These are phyloP conservation scores for Mycena crocata DNA, from an alignment of 768 basidiomycete species.

Conservation along the genomic window DNA sequence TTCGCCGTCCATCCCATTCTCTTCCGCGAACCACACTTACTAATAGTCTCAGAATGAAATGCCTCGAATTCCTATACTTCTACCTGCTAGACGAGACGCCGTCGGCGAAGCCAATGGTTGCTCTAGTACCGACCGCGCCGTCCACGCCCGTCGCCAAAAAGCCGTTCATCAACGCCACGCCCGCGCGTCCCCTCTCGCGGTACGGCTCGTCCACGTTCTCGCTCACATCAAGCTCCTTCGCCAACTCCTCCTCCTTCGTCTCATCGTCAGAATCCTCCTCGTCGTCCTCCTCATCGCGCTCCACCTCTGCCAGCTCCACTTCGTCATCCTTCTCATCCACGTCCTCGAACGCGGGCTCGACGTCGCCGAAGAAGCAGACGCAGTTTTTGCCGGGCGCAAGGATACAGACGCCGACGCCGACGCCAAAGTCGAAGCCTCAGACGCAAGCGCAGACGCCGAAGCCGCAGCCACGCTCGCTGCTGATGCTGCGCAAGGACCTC, in stretches of 20 bases:
- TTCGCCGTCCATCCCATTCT: constrained; percentile 47
- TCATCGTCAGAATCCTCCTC: constrained; percentile 27
- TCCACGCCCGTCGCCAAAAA: constrained; percentile 52
- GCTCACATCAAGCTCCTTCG: constrained; percentile 33
- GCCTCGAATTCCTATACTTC: constrained; percentile 94
- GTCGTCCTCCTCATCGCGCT: constrained; percentile 50
- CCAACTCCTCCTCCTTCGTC: constrained; percentile 20
- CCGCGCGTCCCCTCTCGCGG: constrained; percentile 51
- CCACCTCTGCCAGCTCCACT: constrained; percentile 56
- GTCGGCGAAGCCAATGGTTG: constrained; percentile 30
- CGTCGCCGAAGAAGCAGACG: constrained; percentile 57
- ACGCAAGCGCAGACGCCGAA: constrained; percentile 42
- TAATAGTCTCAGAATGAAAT: constrained; percentile 83
- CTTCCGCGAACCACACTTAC: background rate
- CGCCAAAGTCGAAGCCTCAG: constrained; percentile 42
- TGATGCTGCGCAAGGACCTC: constrained; percentile 77
- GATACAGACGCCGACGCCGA: background rate
- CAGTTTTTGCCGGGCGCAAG: background rate
- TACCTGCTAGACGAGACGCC: constrained; percentile 89
- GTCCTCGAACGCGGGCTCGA: constrained; percentile 55
- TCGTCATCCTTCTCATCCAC: constrained; percentile 56
- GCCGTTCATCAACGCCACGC: constrained; percentile 50
- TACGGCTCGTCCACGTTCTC: constrained; percentile 47
- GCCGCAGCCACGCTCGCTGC: constrained; percentile 61
- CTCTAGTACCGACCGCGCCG: constrained; percentile 46